A percentile compares a stretch with the other conserved stretches of the same genome.
Evolutionary conservation across 2,329 filamentous ascomycete species (phyloP).

Genomic region (Neonectria coccinea): DNA sequence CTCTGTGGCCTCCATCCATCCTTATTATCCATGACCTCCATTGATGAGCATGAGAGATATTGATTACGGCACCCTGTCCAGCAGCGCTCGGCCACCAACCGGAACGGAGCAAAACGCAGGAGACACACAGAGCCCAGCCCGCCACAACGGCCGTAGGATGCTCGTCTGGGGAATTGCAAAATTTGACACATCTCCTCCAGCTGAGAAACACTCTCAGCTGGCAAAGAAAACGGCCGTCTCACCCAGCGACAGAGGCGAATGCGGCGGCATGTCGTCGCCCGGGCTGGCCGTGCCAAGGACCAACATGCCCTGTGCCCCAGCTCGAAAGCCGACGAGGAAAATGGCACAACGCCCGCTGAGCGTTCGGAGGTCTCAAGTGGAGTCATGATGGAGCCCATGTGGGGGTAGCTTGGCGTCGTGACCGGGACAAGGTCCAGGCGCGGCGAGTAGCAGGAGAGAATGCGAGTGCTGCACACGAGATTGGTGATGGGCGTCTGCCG

Average conservation of each 20-base stretch:
- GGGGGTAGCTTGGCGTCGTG: constrained; percentile 40
- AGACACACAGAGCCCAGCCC: constrained; percentile 32
- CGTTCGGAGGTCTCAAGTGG: constrained; percentile 42
- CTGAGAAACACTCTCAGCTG: constrained; percentile 15
- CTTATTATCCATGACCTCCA: constrained; percentile 4
- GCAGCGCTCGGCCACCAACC: not conserved
- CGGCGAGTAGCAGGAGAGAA: constrained; percentile 43
- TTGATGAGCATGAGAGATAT: not conserved
- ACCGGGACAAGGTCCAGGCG: constrained; percentile 38
- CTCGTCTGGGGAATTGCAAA: constrained; percentile 26
- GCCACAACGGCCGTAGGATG: constrained; percentile 24
- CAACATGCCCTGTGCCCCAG: constrained; percentile 1
- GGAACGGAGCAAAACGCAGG: constrained; percentile 15
- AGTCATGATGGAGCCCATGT: constrained; percentile 38
- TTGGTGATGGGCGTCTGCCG: constrained; percentile 43
- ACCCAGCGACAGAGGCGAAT: constrained; percentile 12
- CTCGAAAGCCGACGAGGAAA: constrained; percentile 28
- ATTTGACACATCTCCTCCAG: constrained; percentile 12
- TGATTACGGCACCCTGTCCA: constrained; percentile 3
- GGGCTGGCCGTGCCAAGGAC: constrained; percentile 25
- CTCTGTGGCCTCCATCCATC: not conserved
- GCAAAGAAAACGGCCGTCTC: constrained; percentile 11
- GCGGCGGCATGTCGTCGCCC: constrained; percentile 26
- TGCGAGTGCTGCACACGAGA: constrained; percentile 43
- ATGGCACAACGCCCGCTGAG: constrained; percentile 39